Base-by-base conservation (phyloP, 2,329 filamentous ascomycete genomes). In the Ophiostoma sp. region DNA sequence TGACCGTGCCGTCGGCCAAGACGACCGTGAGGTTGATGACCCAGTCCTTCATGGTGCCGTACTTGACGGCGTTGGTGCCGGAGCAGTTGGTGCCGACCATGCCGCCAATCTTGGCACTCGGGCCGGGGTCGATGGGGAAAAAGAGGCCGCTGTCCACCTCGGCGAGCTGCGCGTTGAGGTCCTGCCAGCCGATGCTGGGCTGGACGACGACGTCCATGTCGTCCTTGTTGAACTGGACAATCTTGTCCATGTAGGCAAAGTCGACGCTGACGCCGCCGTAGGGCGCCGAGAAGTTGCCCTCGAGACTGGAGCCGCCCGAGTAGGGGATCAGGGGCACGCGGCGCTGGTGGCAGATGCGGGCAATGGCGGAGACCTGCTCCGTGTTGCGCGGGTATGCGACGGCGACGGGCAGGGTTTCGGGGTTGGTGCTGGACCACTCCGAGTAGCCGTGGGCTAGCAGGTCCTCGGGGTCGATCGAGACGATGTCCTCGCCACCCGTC, bases 171-270 rank as follows among this genome's bases (percentile, higher is more conserved):
- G 89, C 87, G 74, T 97, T 97, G 69, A 97, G 80, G 66, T 90
- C 87, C 84, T 96, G 93, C 93, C 93, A 97, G n/a, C 90, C 89
- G 9, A 97, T 89, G 6, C 90, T 91, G 3, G 93, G 93, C 76
- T 97, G 93, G 3, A 97, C 92, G 4, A 96, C 91, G 65, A 97
- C 84, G 74, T 97, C 93, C 90, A 97, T 92, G 76, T 97, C 93
- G 4, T 91, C 89, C 73, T 90, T 88, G 76, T 96, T 90, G 68
- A 97, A 82, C 67, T 88, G 82, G 42, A 97, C 73, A 40, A 97
- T 89, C 74, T 88, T 82, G 76, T 96, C 89, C 93, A 97, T 97
- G 74, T 86, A 87, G 0, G 87, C 86, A 76, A 97, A 97, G 75
- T 97, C 93, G 66, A 97, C 90, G 72, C 91, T 94, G 75, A 97